Percentiles rank a stretch among this genome's conserved stretches.
These are phyloP conservation scores for Dovyalis caffra DNA, from an alignment of 345 rosid species.

Conservation along the genomic window DNA sequence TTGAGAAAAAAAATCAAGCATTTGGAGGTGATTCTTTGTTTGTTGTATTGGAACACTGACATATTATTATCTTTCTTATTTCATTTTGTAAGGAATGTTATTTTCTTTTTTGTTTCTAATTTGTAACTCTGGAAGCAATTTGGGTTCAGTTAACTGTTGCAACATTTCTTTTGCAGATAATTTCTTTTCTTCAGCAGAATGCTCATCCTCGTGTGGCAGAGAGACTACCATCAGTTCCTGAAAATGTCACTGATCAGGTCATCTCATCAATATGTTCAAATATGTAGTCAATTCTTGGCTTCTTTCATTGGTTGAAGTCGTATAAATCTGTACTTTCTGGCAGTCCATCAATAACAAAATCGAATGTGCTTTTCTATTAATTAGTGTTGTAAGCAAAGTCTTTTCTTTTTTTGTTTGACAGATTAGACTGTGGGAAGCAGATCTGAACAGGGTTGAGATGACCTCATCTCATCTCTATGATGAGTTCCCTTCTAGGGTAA, in stretches of 20 bases:
- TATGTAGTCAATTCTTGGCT: not conserved
- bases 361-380: not conserved
- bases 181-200: conserved; percentile 85
- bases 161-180: conserved; percentile 48
- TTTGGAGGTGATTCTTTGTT: too few species aligned
- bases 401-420: conserved; percentile 30
- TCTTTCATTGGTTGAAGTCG: not conserved
- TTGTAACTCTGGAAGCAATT: conserved; percentile 1
- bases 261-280: not conserved
- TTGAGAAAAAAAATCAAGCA: too few species aligned
- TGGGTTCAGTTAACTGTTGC: conserved; percentile 15
- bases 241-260: conserved; percentile 96
- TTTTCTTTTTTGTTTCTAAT: not conserved
- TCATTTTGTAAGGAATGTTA: not conserved
- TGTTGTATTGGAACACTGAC: not conserved
- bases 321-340: not conserved
- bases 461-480: conserved; percentile 71
- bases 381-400: too few species aligned
- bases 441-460: conserved; percentile 88
- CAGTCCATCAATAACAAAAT: not conserved
- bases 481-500: conserved; percentile 86
- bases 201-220: conserved; percentile 88
- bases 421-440: conserved; percentile 97
- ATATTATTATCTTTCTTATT: not conserved
- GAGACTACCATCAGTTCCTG: conserved; percentile 77